Percentiles rank a stretch among this genome's conserved stretches.
Evolutionary conservation across 2,329 filamentous ascomycete genomes (phyloP).

Genomic region (Ophiocordyceps camponoti-floridani): DNA sequence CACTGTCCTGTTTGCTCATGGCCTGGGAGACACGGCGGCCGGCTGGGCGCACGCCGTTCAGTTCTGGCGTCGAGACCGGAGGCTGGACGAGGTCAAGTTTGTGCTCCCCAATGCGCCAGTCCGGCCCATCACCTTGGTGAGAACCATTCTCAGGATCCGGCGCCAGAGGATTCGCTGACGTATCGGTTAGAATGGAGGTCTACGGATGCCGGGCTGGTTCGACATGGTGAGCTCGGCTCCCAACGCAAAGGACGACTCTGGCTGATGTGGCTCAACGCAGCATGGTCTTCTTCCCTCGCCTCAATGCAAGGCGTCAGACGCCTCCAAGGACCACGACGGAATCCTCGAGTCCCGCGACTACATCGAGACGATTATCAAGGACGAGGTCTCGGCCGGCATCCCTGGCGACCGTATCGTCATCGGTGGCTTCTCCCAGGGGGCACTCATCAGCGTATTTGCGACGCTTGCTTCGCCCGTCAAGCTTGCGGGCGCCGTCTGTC

Average conservation of each 20-base stretch:
- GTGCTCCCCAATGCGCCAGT: slow-evolving; percentile 79
- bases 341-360: slow-evolving; percentile 42
- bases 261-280: neutral
- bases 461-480: slow-evolving; percentile 55
- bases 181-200: slow-evolving; percentile 45
- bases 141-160: slow-evolving; percentile 1
- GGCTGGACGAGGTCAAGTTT: slow-evolving; percentile 82
- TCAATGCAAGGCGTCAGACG: slow-evolving; percentile 8
- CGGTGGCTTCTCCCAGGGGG: slow-evolving; percentile 71
- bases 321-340: slow-evolving; percentile 48
- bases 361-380: slow-evolving; percentile 59
- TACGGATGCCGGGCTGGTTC: slow-evolving; percentile 77
- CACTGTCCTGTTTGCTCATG: slow-evolving; percentile 88
- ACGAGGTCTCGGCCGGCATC: slow-evolving; percentile 65
- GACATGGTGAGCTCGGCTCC: slow-evolving; percentile 43
- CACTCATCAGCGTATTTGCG: slow-evolving; percentile 64
- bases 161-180: neutral
- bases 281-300: neutral
- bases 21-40: slow-evolving; percentile 66
- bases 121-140: slow-evolving; percentile 59
- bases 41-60: slow-evolving; percentile 73
- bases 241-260: neutral
- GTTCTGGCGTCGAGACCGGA: slow-evolving; percentile 65
- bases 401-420: slow-evolving; percentile 65
- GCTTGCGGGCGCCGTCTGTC: slow-evolving; percentile 65